A percentile compares a stretch with the other conserved stretches of the same genome.
phyloP scores from a whole-genome alignment of 148 eudicot species.

The Rhododendron molle region DNA sequence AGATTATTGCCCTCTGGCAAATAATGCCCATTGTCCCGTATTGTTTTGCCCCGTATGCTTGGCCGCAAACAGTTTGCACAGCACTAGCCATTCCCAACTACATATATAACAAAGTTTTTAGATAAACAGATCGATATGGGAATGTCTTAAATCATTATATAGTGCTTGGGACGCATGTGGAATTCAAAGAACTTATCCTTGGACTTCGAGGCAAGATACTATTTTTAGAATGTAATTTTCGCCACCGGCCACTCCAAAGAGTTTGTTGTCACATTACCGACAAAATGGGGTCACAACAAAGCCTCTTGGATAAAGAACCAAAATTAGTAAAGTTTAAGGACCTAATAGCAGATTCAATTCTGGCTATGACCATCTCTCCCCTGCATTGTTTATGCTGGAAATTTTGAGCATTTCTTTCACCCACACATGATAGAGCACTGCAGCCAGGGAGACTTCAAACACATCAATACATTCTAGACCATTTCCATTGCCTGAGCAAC shows the following conservation, averaged over 20 bases:
- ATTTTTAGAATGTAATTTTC: neutral
- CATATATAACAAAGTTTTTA: neutral
- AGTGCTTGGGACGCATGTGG: neutral
- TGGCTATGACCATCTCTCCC: neutral
- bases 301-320: neutral
- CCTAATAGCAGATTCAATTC: neutral
- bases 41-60: conserved; percentile 53
- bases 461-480: no score
- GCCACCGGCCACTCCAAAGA: neutral
- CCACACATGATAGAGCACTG: no score
- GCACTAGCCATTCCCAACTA: conserved; percentile 70
- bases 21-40: conserved; percentile 47
- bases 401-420: no score
- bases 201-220: neutral
- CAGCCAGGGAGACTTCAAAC: no score
- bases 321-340: neutral
- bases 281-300: neutral
- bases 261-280: no score
- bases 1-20: conserved; percentile 50
- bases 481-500: no score
- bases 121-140: neutral
- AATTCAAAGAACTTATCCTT: neutral
- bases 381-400: no score
- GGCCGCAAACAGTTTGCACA: conserved; percentile 63
- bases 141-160: neutral